Base-by-base conservation (phyloP, 257 asterid genomes). In the Solanum dulcamara region DNA sequence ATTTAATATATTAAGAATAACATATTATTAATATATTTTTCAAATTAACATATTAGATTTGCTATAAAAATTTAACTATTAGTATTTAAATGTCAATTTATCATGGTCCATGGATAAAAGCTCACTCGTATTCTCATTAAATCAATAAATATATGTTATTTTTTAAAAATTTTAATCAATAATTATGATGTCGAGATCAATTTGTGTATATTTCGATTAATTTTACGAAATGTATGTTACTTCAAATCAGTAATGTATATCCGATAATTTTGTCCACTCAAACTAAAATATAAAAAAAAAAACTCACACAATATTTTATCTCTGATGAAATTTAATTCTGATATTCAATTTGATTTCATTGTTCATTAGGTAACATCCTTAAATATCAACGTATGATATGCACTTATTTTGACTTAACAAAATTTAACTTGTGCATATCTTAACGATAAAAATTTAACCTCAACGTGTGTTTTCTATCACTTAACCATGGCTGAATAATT, bases 191-290 rank as follows among this genome's bases (percentile, higher is more conserved):
- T 2, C 10, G 2, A n/a, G 3, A n/a, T 59, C 5, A 59, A 20
- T 10, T n/a, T n/a, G 4, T 10, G 8, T 9, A 10, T 0, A 10
- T 59, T 0, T 59, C 1, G 24, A n/a, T 12, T 59, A 59, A 4
- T n/a, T n/a, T n/a, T 10, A 59, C 10, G 7, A 59, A 59, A 59
- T 59, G n/a, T 59, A n/a, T 4, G 4, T 59, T 4, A 0, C 1
- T 0, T 53, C 1, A 7, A 18, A 53, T 11, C 10, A 22, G 1
- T 9, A 57, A 57, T 15, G 2, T 2, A 1, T n/a, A n/a, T 10
- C 2, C 1, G n/a, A 57, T 28, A 57, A n/a, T 57, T n/a, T 9
- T 57, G 7, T n/a, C 10, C 30, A 38, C 10, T 7, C 10, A 38
- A 38, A 38, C 10, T 38, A 38, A 7, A 38, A 38, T 33, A 33